Base-by-base conservation (phyloP, 345 rosid species). In the Excoecaria agallocha region DNA sequence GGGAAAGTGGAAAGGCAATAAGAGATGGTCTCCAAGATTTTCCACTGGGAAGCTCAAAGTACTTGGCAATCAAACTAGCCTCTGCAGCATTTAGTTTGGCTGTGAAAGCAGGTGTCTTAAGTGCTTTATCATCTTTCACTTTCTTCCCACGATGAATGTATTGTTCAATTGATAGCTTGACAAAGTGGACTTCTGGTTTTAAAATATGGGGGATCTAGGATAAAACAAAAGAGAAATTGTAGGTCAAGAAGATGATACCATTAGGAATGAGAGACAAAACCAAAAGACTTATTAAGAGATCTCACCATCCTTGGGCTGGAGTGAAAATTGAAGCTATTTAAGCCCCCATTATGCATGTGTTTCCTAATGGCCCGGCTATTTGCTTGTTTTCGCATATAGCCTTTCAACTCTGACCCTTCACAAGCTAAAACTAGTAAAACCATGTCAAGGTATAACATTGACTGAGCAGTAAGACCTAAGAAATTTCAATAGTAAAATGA, bases 231-330 rank as follows among this genome's bases (percentile, higher is more conserved):
- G 69, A 22, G 46, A 39, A 46, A 4, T 64, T 35, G 12, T 54
- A 39, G 37, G 58, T 35, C 72, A 50, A 17, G 19, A 52, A 75
- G 63, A 69, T 69, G 51, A 56, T 3, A 71, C 51, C 70, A 35
- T 43, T 49, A 74, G 49, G 50, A 73, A 69, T n/a, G 52, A 72
- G 56, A 51, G 77, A 60, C 50, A 64, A 50, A 45, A 57, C 35
- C 35, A 77, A 12, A 54, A 30, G 72, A 74, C 41, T 41, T 65
- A 72, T 66, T 56, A 54, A 78, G 12, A 71, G 73, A 70, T 76
- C 91, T 84, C 81, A 92, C 98, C 98, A 94, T 92, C 82, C 97
- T 89, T 70, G 98, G 91, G 84, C 98, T 91, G n/a, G 91, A 80
- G 83, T 91, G 97, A 80, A 92, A 94, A 79, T 82, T 82, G 79